Conservation (phyloP, 2,329 filamentous ascomycete genomes). For the Nemania sp. region DNA sequence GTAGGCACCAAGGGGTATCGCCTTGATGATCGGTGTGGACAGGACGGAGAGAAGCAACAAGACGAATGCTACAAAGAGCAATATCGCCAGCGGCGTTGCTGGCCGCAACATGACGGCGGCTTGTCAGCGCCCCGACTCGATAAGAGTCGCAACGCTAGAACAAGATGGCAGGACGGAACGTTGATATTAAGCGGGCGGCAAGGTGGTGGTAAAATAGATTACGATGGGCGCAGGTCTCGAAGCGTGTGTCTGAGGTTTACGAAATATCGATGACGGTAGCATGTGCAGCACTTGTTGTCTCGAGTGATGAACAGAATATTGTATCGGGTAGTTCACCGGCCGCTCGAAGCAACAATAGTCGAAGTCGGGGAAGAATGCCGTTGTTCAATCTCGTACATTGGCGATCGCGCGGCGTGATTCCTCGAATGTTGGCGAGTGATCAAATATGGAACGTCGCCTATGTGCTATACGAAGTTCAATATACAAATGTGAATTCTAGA, state of each 20-base stretch:
- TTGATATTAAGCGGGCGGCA: slow-evolving; percentile 2
- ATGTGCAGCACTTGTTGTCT: slow-evolving; percentile 43
- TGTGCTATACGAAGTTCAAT: slow-evolving; percentile 19
- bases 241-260: slow-evolving; percentile 23
- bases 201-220: slow-evolving; percentile 9
- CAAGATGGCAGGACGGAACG: slow-evolving; percentile 21
- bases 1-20: slow-evolving; percentile 84
- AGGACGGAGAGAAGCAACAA: slow-evolving; percentile 87
- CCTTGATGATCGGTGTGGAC: slow-evolving; percentile 89
- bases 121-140: slow-evolving; percentile 49
- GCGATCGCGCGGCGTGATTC: slow-evolving; percentile 13
- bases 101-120: slow-evolving; percentile 81
- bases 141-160: slow-evolving; percentile 47
- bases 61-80: slow-evolving; percentile 87
- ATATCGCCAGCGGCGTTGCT: slow-evolving; percentile 87
- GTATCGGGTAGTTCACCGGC: slow-evolving; percentile 24
- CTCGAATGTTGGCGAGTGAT: slow-evolving; percentile 12
- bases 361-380: slow-evolving; percentile 15
- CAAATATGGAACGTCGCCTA: slow-evolving; percentile 11
- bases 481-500: slow-evolving; percentile 34
- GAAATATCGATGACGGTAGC: slow-evolving; percentile 41
- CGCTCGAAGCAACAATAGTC: slow-evolving; percentile 14
- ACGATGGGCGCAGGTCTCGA: slow-evolving; percentile 8
- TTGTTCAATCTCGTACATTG: slow-evolving; percentile 27
- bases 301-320: slow-evolving; percentile 9